Evolutionary conservation across 495 filamentous ascomycete genomes (phyloP).

Genomic region (Trichoderma virens): DNA sequence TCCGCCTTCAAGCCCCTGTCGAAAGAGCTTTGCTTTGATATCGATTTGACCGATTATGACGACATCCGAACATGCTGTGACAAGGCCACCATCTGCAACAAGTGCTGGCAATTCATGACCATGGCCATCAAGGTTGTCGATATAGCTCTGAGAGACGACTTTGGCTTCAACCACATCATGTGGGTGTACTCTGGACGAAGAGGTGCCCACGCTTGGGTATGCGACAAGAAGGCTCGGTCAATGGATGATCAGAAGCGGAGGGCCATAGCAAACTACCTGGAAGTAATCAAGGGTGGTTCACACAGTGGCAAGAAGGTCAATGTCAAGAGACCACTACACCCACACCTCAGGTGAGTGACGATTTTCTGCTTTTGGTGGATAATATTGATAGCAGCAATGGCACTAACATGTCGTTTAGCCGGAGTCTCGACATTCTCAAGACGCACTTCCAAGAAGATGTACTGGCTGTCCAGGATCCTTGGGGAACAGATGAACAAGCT

Average conservation of each 20-base stretch:
- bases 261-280: conserved; percentile 80
- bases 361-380: neutral
- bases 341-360: conserved; percentile 60
- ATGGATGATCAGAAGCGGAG: conserved; percentile 78
- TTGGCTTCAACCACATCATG: conserved; percentile 91
- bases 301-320: conserved; percentile 85
- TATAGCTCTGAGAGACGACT: conserved; percentile 78
- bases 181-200: conserved; percentile 97
- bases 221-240: conserved; percentile 73
- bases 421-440: conserved; percentile 76
- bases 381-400: neutral
- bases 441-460: conserved; percentile 72
- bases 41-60: conserved; percentile 98
- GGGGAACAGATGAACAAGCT: conserved; percentile 54
- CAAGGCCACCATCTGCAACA: conserved; percentile 84
- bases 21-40: conserved; percentile 97
- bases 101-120: conserved; percentile 94
- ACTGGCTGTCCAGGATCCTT: conserved; percentile 79
- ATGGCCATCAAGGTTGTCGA: conserved; percentile 96
- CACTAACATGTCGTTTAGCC: conserved; percentile 31
- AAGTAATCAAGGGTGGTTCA: conserved; percentile 74
- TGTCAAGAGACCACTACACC: conserved; percentile 77
- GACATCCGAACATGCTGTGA: conserved; percentile 91
- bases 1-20: conserved; percentile 64
- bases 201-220: conserved; percentile 98